Evolutionary conservation across 108 stramenopile species (phyloP), one percentile per base, ranked within the genome.

Genomic region (Fragilariopsis cylindrus): DNA sequence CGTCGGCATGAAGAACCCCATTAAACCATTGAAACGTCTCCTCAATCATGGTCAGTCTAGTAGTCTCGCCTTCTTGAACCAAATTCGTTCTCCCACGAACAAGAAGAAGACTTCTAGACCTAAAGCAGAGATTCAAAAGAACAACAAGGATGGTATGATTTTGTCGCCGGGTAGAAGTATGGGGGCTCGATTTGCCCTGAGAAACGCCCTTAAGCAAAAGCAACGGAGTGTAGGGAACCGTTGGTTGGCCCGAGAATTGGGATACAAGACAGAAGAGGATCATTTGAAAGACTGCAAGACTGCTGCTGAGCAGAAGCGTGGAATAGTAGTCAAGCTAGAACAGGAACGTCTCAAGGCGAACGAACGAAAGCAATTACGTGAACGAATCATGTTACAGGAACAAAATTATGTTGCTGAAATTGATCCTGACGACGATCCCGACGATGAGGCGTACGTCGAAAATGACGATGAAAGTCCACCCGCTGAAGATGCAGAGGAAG

Each of bases 231-330:
- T 79, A 67, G 90, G 95, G 12, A 96, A 96, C 75, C 66, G 71
- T 48, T 96, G 95, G 95, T 76, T 96, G 55, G 95, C 95, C 15
- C 92, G 90, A 4, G 95, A 96, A 77, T 75, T 96, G 43, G 92
- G 91, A 15, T 96, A 96, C 81, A 87, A 90, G 56, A 89, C 69
- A 13, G 90, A 84, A 70, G 74, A 91, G 73, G 95, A 93, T 42
- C 95, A 96, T 73, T 74, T 96, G 48, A 79, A 85, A 48, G 95
- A 96, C 69, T 96, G 95, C 60, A 70, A 76, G 46, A 60, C 65
- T 52, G 76, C 73, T 3, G 95, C 92, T 55, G 76, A 84, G 4
- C 76, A 84, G 65, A 93, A 93, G 78, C 86, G 87, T 2, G 76
- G 74, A 12, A 74, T 82, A 41, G 77, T 86, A 9, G 41, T 90